Percentiles rank a stretch among this genome's conserved stretches.
phyloP scores from a whole-genome alignment of 371 early-diverging fungal genomes.

The Mucor racemosus region DNA sequence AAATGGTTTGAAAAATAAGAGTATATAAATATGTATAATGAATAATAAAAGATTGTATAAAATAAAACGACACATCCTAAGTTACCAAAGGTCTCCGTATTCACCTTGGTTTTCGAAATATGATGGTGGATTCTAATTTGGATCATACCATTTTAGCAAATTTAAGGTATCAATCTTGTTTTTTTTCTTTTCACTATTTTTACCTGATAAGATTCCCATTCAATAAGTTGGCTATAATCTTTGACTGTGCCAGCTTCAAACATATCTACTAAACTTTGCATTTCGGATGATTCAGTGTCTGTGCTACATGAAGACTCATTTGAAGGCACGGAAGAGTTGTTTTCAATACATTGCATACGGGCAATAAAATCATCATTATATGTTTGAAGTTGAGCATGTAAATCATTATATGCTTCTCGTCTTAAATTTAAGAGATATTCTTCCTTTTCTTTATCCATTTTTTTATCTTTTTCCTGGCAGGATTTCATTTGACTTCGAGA shows the following conservation, averaged over 20 bases:
- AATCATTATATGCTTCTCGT: conserved; percentile 22
- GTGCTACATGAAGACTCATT: not conserved
- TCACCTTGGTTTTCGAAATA: conserved; percentile 13
- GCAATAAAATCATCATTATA: conserved; percentile 22
- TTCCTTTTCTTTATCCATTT: not conserved
- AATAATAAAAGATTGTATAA: too few relatives aligned
- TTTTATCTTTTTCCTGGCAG: not conserved
- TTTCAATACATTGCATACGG: conserved; percentile 18
- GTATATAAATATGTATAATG: not conserved
- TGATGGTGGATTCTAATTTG: conserved; percentile 1
- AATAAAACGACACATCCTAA: not conserved
- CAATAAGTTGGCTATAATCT: conserved; percentile 18
- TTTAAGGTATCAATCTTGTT: not conserved
- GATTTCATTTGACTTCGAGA: conserved; percentile 5
- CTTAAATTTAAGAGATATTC: conserved; percentile 4
- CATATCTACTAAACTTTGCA: conserved; percentile 11
- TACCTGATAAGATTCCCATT: conserved; percentile 22
- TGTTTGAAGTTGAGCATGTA: conserved; percentile 15
- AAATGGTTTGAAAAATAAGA: not conserved
- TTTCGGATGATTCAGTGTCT: not conserved
- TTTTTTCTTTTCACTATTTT: not conserved
- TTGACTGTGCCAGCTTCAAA: conserved; percentile 17
- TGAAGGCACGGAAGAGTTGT: not conserved
- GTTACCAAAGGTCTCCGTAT: conserved; percentile 17
- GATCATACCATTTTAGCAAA: not conserved